Percentiles rank a stretch among this genome's conserved stretches.
These are phyloP conservation scores for Ammopiptanthus mongolicus DNA, from an alignment of 306 rosid genomes.

Conservation along the genomic window DNA sequence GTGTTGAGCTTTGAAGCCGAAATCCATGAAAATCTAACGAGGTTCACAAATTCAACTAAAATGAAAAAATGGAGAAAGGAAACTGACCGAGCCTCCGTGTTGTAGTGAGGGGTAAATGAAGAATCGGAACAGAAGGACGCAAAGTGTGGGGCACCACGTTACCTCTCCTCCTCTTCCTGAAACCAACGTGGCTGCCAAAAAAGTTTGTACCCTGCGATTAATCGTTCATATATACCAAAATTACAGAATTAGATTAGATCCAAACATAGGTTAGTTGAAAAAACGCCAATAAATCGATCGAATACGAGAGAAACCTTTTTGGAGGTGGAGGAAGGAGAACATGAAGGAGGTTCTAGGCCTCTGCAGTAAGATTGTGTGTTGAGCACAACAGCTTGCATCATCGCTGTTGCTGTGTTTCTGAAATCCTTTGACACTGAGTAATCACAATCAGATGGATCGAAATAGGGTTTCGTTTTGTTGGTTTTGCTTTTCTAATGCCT, in stretches of 20 bases:
- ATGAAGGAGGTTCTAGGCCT: constrained; percentile 31
- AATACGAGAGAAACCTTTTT: constrained; percentile 22
- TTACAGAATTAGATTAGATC: background rate
- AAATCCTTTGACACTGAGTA: background rate
- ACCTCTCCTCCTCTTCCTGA: constrained; percentile 19
- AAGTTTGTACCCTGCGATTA: constrained; percentile 38
- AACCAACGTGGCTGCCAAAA: constrained; percentile 24
- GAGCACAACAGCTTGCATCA: constrained; percentile 56
- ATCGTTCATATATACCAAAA: background rate
- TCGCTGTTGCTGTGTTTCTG: background rate
- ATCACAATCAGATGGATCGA: background rate
- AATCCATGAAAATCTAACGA: background rate
- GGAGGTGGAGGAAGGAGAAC: constrained; percentile 26
- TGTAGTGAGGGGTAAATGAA: constrained; percentile 31
- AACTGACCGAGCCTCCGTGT: constrained; percentile 40
- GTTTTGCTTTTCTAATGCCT: no score
- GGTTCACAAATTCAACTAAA: background rate
- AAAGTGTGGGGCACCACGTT: constrained; percentile 14
- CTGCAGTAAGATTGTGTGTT: constrained; percentile 41
- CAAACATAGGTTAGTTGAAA: background rate
- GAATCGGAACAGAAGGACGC: constrained; percentile 31
- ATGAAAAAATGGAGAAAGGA: background rate
- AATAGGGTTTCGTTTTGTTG: background rate
- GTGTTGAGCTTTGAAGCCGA: background rate
- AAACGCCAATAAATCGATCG: background rate